Evolutionary conservation across 257 asterid genomes (phyloP), one percentile per base, ranked within the genome.

Genomic region (Capsicum baccatum): DNA sequence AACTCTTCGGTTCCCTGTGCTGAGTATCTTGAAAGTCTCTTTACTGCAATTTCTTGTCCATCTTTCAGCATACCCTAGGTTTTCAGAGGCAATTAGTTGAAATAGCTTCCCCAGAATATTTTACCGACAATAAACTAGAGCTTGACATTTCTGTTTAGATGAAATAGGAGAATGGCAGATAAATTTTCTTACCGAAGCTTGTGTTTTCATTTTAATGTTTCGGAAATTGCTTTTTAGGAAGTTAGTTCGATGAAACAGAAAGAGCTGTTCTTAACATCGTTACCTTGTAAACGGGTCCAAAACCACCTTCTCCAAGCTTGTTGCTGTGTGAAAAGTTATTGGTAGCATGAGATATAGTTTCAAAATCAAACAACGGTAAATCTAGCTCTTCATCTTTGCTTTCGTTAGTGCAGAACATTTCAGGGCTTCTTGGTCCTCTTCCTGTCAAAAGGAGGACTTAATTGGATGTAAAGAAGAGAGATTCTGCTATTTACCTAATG

Each of bases 241-340:
- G 57, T 17, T 70, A 17, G 9, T 42, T n/a, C 47, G 57, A 9
- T 26, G 4, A 47, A 47, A 71, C 14, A 44, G 58, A 71, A 71
- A n/a, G 55, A 44, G n/a, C 15, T 44, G 9, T 6, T 44, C 17
- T n/a, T 47, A 1, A n/a, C 39, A 47, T 71, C 9, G 39, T 71
- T 81, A 81, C 84, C 60, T 81, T 60, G 84, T 60, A 81, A 81
- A 81, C 84, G 42, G 76, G 84, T 35, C 84, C 84, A 60, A 37
- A 81, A 16, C 84, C 76, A 58, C 84, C 84, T 58, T 81, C 73
- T 57, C 73, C 76, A 50, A 74, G 59, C 44, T 74, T 74, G 42
- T 48, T 48, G 44, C 35, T 74, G 12, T 48, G 13, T 0, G 76
- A 81, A 81, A 81, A 81, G 58, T 60, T 81, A 56, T 62, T 39